Conservation (phyloP, 78 protist species). For the Tieghemostelium lacteum region DNA sequence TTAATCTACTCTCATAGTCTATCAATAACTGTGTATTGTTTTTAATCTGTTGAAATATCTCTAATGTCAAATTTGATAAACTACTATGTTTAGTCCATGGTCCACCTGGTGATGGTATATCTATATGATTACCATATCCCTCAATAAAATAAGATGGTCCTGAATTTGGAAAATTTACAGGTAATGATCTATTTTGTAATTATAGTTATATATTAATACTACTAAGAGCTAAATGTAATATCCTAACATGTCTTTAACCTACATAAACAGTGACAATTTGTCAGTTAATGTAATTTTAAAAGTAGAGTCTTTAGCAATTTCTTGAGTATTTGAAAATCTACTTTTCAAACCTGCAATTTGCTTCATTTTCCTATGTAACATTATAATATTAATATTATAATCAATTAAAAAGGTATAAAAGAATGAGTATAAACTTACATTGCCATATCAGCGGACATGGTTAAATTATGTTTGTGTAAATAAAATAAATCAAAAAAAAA, state of each 20-base stretch:
- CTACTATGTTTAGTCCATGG: conserved; percentile 15
- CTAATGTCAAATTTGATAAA: conserved; percentile 34
- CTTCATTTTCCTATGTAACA: conserved; percentile 24
- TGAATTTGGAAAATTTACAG: conserved; percentile 53
- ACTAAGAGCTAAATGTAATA: neutral
- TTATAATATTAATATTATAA: too few species aligned
- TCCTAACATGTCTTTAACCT: neutral
- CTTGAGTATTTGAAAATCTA: conserved; percentile 52
- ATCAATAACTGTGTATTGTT: conserved; percentile 14
- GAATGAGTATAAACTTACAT: too few species aligned
- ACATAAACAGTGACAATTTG: conserved; percentile 28
- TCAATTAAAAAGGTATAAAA: too few species aligned
- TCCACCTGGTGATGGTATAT: conserved; percentile 18
- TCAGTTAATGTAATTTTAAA: conserved; percentile 48
- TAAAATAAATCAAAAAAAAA: too few species aligned
- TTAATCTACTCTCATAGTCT: neutral
- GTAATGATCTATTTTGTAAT: conserved; percentile 36
- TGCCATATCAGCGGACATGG: too few species aligned
- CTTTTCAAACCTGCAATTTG: conserved; percentile 52
- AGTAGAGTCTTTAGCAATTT: conserved; percentile 59
- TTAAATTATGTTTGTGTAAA: too few species aligned
- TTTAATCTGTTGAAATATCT: conserved; percentile 9
- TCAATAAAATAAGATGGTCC: conserved; percentile 66
- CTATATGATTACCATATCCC: conserved; percentile 18
- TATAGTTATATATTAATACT: neutral